Conservation (phyloP, 371 early-diverging fungal species). For the Mortierella sp. region DNA sequence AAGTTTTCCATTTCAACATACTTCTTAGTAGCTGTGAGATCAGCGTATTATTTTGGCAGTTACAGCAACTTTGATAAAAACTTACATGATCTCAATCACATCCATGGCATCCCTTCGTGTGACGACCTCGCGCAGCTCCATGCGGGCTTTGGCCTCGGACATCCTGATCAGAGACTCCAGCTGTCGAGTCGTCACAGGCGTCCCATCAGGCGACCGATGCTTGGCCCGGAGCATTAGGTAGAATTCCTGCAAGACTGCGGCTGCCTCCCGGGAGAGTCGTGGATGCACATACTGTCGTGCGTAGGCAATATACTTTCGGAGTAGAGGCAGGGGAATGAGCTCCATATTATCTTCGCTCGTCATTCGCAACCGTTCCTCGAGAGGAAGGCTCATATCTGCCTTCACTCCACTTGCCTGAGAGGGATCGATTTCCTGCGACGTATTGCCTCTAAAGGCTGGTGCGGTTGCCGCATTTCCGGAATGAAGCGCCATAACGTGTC, state of each 20-base stretch:
- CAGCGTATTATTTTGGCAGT: not conserved
- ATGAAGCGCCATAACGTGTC: constrained; percentile 93
- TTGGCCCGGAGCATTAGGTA: constrained; percentile 81
- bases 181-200: constrained; percentile 98
- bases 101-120: constrained; percentile 90
- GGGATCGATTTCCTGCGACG: constrained; percentile 22
- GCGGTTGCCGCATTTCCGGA: constrained; percentile 82
- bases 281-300: constrained; percentile 86
- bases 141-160: constrained; percentile 98
- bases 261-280: constrained; percentile 67
- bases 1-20: not conserved
- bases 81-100: constrained; percentile 83
- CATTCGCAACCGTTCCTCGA: constrained; percentile 61
- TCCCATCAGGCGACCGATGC: constrained; percentile 76
- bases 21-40: not conserved
- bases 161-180: constrained; percentile 99
- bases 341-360: constrained; percentile 64
- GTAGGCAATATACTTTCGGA: constrained; percentile 86
- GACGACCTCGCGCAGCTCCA: constrained; percentile 86
- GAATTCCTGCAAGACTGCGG: constrained; percentile 72
- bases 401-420: constrained; percentile 57
- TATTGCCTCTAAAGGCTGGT: constrained; percentile 64
- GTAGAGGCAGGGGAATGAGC: constrained; percentile 66
- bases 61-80: not conserved
- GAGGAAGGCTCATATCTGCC: constrained; percentile 69